Conservation (phyloP, 306 rosid species). For the Cucurbita pepo region DNA sequence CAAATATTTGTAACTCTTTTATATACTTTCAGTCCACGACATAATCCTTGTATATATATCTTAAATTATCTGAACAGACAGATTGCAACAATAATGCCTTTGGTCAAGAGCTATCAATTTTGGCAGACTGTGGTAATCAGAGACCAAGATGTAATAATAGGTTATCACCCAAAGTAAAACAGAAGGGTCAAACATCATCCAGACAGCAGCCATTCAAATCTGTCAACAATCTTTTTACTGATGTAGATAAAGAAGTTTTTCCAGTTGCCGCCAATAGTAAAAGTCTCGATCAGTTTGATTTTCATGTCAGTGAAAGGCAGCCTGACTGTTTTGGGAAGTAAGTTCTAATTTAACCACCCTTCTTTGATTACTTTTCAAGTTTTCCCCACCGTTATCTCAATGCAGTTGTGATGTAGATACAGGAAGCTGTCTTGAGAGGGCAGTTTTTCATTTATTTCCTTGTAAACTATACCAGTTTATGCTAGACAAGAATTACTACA, state of each 20-base stretch:
- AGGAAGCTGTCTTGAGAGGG: background rate
- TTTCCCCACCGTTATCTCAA: background rate
- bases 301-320: conserved; percentile 6
- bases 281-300: conserved; percentile 17
- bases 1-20: conserved; percentile 6
- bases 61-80: conserved; percentile 34
- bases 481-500: background rate
- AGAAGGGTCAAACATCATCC: conserved; percentile 24
- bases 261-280: conserved; percentile 18
- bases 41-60: conserved; percentile 9
- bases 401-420: background rate
- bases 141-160: conserved; percentile 17
- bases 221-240: conserved; percentile 14
- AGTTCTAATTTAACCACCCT: background rate
- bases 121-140: conserved; percentile 23
- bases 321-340: conserved; percentile 13
- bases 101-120: conserved; percentile 27
- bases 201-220: conserved; percentile 17
- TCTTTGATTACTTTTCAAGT: background rate
- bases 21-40: background rate
- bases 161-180: conserved; percentile 16
- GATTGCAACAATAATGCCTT: conserved; percentile 17
- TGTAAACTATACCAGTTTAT: background rate
- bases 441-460: background rate
- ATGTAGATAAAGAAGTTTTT: conserved; percentile 4